Evolutionary conservation across 495 filamentous ascomycete species (phyloP).

Genomic region (Stereocaulon alpinum): DNA sequence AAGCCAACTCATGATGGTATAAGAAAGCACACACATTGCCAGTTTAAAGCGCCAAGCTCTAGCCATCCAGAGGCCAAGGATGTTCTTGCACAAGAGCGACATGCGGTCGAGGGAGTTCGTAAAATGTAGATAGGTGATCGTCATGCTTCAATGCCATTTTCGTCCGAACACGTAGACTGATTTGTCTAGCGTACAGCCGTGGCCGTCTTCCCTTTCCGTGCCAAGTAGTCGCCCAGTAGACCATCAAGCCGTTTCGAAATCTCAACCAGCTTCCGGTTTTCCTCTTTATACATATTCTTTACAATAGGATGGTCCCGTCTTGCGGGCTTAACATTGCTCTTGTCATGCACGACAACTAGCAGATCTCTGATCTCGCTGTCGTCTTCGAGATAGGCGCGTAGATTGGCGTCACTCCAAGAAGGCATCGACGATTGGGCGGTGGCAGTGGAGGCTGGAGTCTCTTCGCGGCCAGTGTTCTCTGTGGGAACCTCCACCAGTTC

Average conservation of each 20-base stretch:
- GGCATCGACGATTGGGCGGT: constrained; percentile 32
- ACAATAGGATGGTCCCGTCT: constrained; percentile 76
- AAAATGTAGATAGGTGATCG: no score
- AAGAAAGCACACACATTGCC: not conserved
- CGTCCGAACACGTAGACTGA: no score
- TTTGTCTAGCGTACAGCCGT: not conserved
- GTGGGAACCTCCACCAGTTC: constrained; percentile 43
- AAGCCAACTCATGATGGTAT: constrained; percentile 12
- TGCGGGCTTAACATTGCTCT: constrained; percentile 64
- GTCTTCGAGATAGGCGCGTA: constrained; percentile 86
- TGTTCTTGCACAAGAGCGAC: no score
- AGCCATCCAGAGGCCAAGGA: no score
- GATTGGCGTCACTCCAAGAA: constrained; percentile 71
- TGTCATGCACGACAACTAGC: constrained; percentile 84
- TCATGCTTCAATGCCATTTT: no score
- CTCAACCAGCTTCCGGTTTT: constrained; percentile 69
- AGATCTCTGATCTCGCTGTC: constrained; percentile 85
- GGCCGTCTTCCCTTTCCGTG: constrained; percentile 36
- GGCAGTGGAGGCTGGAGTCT: constrained; percentile 35
- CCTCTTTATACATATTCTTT: constrained; percentile 68
- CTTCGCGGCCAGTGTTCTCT: constrained; percentile 27
- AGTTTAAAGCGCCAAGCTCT: not conserved
- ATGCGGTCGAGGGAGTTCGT: no score
- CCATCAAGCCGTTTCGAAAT: constrained; percentile 78
- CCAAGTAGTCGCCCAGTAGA: constrained; percentile 73